Percentiles rank a stretch among this genome's conserved stretches.
These are phyloP conservation scores for Candida sp. DNA, from an alignment of 1,139 yeast species.

Conservation along the genomic window DNA sequence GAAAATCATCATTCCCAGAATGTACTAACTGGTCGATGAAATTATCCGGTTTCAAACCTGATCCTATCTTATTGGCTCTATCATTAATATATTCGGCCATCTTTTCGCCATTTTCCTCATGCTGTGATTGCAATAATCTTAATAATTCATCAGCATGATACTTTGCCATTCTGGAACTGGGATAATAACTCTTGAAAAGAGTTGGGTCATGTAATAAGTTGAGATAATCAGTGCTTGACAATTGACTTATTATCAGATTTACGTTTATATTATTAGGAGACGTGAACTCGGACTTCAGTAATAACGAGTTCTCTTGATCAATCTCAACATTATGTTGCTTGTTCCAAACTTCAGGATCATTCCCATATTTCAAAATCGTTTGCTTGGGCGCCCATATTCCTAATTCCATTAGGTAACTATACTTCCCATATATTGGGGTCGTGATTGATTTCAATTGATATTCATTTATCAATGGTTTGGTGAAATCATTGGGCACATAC, in stretches of 20 bases:
- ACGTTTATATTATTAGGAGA: slow-evolving; percentile 9
- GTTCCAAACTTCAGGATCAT: slow-evolving; percentile 21
- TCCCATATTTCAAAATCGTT: slow-evolving; percentile 22
- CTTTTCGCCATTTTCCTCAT: slow-evolving; percentile 6
- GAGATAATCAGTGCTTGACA: slow-evolving; percentile 23
- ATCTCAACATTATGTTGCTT: slow-evolving; percentile 8
- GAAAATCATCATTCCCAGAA: not conserved
- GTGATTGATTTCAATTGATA: slow-evolving; percentile 22
- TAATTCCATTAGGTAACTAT: slow-evolving; percentile 26
- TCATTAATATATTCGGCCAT: slow-evolving; percentile 6
- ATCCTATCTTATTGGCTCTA: slow-evolving; percentile 9
- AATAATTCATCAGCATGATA: slow-evolving; percentile 26
- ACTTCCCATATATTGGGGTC: slow-evolving; percentile 21
- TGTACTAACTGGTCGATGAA: slow-evolving; percentile 13
- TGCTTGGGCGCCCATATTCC: slow-evolving; percentile 31
- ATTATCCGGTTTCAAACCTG: slow-evolving; percentile 20
- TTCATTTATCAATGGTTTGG: slow-evolving; percentile 25
- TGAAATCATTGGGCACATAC: slow-evolving; percentile 30
- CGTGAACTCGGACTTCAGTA: not conserved
- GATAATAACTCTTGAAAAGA: slow-evolving; percentile 22
- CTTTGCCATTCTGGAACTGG: slow-evolving; percentile 20
- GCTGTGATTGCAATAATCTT: slow-evolving; percentile 8
- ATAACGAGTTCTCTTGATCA: slow-evolving; percentile 2
- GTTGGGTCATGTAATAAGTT: slow-evolving; percentile 23
- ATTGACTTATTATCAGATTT: slow-evolving; percentile 16